These are phyloP conservation scores for Calonectria hongkongensis DNA, from an alignment of 2,329 filamentous ascomycete genomes.

Conservation along the genomic window DNA sequence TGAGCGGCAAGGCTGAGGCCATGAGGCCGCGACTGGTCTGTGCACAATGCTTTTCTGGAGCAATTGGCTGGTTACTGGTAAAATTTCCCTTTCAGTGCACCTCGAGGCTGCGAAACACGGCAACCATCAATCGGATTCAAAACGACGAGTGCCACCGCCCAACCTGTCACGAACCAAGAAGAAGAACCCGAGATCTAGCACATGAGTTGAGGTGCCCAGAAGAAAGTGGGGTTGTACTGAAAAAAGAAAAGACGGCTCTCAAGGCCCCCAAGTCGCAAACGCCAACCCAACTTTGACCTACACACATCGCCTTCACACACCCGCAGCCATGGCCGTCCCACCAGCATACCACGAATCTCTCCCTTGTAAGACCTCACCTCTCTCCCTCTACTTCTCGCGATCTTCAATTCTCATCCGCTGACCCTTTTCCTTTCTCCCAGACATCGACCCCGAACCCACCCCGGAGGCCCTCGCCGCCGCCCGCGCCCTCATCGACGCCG, in stretches of 20 bases:
- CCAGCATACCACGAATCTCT: slow-evolving; percentile 82
- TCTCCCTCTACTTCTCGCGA: background rate
- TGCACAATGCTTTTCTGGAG: slow-evolving; percentile 29
- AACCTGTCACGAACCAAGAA: background rate
- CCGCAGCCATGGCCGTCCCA: slow-evolving; percentile 53
- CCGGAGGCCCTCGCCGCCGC: slow-evolving; percentile 78
- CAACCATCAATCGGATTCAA: background rate
- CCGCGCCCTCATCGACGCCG: slow-evolving; percentile 80
- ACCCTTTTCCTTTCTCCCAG: slow-evolving; percentile 65
- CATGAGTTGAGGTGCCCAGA: background rate
- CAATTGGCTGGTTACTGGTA: background rate
- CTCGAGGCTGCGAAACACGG: slow-evolving; percentile 14
- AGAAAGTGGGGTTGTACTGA: background rate
- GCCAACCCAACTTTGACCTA: background rate
- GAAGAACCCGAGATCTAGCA: background rate
- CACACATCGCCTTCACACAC: slow-evolving; percentile 33
- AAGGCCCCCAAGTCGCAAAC: slow-evolving; percentile 2
- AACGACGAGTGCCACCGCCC: background rate
- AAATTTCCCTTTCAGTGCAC: slow-evolving; percentile 27
- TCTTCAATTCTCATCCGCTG: slow-evolving; percentile 39
- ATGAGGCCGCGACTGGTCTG: slow-evolving; percentile 46
- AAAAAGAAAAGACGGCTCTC: background rate
- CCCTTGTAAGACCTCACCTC: slow-evolving; percentile 76
- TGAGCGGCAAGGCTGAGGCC: slow-evolving; percentile 43
- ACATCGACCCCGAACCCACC: slow-evolving; percentile 86